A percentile compares a stretch with the other conserved stretches of the same genome.
Evolutionary conservation across 1,284 basidiomycete genomes (phyloP).

Genomic region (Anthracocystis setariae): DNA sequence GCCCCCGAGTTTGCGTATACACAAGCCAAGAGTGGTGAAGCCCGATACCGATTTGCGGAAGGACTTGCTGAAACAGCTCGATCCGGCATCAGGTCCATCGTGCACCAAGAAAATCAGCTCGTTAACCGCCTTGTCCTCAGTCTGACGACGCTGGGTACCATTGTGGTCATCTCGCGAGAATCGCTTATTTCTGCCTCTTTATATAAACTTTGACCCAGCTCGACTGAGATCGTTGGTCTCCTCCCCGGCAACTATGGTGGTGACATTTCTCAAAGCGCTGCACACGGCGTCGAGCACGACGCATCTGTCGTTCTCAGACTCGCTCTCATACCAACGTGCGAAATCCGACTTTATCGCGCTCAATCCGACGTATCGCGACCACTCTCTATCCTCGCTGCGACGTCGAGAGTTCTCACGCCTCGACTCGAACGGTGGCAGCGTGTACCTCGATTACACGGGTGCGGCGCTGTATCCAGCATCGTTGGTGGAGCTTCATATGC

Average conservation of each 20-base stretch:
- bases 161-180: too few species aligned
- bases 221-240: too few species aligned
- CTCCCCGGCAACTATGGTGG: slow-evolving; percentile 5
- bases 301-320: slow-evolving; percentile 5
- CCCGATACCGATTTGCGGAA: too few species aligned
- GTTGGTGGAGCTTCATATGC: not conserved
- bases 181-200: too few species aligned
- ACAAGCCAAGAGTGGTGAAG: too few species aligned
- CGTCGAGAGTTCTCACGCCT: slow-evolving; percentile 21
- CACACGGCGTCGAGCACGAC: slow-evolving; percentile 2
- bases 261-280: slow-evolving; percentile 15
- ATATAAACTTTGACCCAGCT: too few species aligned
- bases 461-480: slow-evolving; percentile 6
- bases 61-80: too few species aligned
- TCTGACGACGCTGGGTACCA: too few species aligned
- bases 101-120: too few species aligned
- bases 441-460: slow-evolving; percentile 42
- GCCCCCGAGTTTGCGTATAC: too few species aligned
- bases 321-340: slow-evolving; percentile 7
- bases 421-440: not conserved
- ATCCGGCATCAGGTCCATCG: too few species aligned
- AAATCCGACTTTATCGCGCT: slow-evolving; percentile 7
- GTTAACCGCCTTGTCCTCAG: too few species aligned
- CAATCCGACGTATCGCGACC: slow-evolving; percentile 8
- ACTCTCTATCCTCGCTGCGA: slow-evolving; percentile 8